Evolutionary conservation across 108 stramenopile genomes (phyloP).

Genomic region (Skeletonema grethae): DNA sequence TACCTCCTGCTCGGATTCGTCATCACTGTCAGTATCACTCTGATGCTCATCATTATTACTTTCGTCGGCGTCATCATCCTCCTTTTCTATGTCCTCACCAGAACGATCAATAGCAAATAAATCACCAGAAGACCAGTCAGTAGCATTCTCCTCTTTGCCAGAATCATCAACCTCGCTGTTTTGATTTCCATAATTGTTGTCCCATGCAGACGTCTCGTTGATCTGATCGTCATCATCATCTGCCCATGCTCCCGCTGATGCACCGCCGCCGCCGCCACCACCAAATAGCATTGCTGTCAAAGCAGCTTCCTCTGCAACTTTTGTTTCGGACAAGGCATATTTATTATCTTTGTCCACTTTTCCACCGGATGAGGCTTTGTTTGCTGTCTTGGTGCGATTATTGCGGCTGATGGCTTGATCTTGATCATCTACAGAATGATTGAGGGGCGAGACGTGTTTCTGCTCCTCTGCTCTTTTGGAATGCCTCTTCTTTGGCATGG

Average conservation of each 20-base stretch:
- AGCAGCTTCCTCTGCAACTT: conserved; percentile 25
- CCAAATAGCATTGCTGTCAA: conserved; percentile 25
- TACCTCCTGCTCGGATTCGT: conserved; percentile 22
- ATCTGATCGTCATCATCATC: conserved; percentile 19
- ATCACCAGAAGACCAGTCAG: conserved; percentile 5
- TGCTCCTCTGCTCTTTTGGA: conserved; percentile 3
- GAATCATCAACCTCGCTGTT: conserved; percentile 5
- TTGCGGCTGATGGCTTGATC: neutral
- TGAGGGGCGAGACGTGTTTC: conserved; percentile 12
- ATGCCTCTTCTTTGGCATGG: conserved; percentile 5
- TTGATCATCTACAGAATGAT: neutral
- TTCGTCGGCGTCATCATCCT: conserved; percentile 13
- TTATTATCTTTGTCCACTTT: conserved; percentile 5
- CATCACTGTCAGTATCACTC: conserved; percentile 25
- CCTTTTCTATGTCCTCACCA: conserved; percentile 34
- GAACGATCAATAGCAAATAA: conserved; percentile 40
- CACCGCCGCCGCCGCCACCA: conserved; percentile 21
- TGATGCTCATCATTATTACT: conserved; percentile 10
- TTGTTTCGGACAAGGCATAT: conserved; percentile 18
- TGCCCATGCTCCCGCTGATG: neutral
- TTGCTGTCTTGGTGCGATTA: neutral
- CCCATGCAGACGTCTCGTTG: conserved; percentile 5
- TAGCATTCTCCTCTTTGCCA: neutral
- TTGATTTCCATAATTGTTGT: conserved; percentile 3
- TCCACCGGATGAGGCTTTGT: conserved; percentile 11